These are phyloP conservation scores for Coniella lustricola DNA, from an alignment of 2,329 filamentous ascomycete genomes.

Conservation along the genomic window DNA sequence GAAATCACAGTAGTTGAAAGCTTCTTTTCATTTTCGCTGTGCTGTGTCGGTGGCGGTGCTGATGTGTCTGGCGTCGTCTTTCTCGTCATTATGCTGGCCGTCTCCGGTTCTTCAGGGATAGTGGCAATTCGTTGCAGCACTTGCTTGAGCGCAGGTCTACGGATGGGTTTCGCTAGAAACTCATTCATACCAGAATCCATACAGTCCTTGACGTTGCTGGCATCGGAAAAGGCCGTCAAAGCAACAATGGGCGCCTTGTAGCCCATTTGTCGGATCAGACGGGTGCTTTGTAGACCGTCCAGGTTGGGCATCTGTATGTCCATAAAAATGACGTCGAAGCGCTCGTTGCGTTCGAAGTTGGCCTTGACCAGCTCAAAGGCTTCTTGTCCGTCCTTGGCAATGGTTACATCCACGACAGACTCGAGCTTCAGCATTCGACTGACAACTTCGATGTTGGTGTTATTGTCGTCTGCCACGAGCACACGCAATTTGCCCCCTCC, in stretches of 20 bases:
- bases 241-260: slow-evolving; percentile 86
- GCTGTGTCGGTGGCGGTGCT: slow-evolving; percentile 13
- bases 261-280: slow-evolving; percentile 77
- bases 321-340: slow-evolving; percentile 91
- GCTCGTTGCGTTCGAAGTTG: slow-evolving; percentile 64
- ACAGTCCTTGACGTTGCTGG: slow-evolving; percentile 79
- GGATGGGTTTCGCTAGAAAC: slow-evolving; percentile 71
- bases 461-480: slow-evolving; percentile 70
- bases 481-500: slow-evolving; percentile 63
- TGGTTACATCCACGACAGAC: slow-evolving; percentile 78
- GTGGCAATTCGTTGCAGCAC: slow-evolving; percentile 79
- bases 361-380: slow-evolving; percentile 80
- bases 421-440: slow-evolving; percentile 66
- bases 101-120: slow-evolving; percentile 64
- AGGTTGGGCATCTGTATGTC: slow-evolving; percentile 94
- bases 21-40: neutral
- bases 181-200: slow-evolving; percentile 90
- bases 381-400: slow-evolving; percentile 81
- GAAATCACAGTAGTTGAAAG: slow-evolving; percentile 1
- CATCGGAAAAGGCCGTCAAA: slow-evolving; percentile 82
- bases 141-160: slow-evolving; percentile 77
- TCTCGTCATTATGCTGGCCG: slow-evolving; percentile 25
- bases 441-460: slow-evolving; percentile 51
- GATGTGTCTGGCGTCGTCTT: slow-evolving; percentile 25
- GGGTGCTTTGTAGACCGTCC: slow-evolving; percentile 80